Evolutionary conservation across 176 grass and related monocot species (phyloP).

Genomic region (Ananas comosus): DNA sequence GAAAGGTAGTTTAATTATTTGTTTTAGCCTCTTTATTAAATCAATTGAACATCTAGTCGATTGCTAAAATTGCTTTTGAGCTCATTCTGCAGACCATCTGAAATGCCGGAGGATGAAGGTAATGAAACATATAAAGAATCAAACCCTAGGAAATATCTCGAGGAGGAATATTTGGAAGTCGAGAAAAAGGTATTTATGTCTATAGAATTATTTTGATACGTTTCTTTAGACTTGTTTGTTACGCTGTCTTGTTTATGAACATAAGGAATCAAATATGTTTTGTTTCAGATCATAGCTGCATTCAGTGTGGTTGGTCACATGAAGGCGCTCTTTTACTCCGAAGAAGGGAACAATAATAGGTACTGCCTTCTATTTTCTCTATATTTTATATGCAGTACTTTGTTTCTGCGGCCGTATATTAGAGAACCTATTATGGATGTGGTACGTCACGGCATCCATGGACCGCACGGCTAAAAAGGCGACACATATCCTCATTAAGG

Average conservation of each 20-base stretch:
- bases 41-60: neutral
- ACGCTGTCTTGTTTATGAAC: neutral
- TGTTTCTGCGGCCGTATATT: too few relatives aligned
- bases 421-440: too few relatives aligned
- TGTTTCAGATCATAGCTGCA: slow-evolving; percentile 59
- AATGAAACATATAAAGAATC: slow-evolving; percentile 4
- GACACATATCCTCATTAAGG: too few relatives aligned
- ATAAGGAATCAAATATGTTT: neutral
- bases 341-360: slow-evolving; percentile 41
- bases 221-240: too few relatives aligned
- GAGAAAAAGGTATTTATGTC: slow-evolving; percentile 61
- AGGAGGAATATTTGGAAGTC: slow-evolving; percentile 69
- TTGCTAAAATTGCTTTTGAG: slow-evolving; percentile 22
- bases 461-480: too few relatives aligned
- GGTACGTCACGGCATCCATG: too few relatives aligned
- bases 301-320: slow-evolving; percentile 64
- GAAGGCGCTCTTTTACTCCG: slow-evolving; percentile 35
- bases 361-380: slow-evolving; percentile 15
- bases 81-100: slow-evolving; percentile 27
- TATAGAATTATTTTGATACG: too few relatives aligned
- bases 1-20: slow-evolving; percentile 43
- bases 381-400: too few relatives aligned
- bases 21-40: slow-evolving; percentile 16
- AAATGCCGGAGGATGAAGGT: slow-evolving; percentile 26
- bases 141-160: slow-evolving; percentile 46